Evolutionary conservation across 2,329 filamentous ascomycete species (phyloP).

Genomic region (Colletotrichum tofieldiae): DNA sequence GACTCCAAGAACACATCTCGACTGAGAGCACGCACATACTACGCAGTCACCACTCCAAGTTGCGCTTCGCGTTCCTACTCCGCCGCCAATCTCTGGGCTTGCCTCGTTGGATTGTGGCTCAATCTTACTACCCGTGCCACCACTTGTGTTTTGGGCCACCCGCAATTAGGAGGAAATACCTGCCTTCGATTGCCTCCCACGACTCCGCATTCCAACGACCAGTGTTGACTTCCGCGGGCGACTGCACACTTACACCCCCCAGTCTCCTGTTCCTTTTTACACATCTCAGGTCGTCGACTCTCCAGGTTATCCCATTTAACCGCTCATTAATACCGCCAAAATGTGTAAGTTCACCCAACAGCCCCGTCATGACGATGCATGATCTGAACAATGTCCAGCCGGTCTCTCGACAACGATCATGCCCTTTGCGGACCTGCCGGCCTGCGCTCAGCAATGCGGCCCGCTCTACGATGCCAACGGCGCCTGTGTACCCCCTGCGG

Average conservation of each 20-base stretch:
- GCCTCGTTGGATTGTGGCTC: constrained; percentile 35
- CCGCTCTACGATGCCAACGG: constrained; percentile 79
- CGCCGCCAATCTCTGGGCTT: constrained; percentile 10
- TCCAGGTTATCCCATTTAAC: neutral
- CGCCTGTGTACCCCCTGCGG: constrained; percentile 76
- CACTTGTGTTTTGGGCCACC: neutral
- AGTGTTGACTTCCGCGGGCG: constrained; percentile 17
- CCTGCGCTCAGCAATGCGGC: constrained; percentile 73
- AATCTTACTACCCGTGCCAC: constrained; percentile 24
- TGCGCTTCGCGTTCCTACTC: neutral
- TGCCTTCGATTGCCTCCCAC: constrained; percentile 21
- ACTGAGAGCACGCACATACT: neutral
- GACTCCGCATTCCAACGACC: constrained; percentile 38
- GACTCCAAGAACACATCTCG: neutral
- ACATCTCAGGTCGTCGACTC: neutral
- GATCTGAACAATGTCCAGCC: constrained; percentile 16
- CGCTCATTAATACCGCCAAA: constrained; percentile 13
- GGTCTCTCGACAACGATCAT: constrained; percentile 65
- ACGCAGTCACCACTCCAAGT: neutral
- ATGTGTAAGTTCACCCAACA: constrained; percentile 39
- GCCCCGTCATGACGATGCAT: neutral
- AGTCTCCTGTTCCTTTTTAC: neutral
- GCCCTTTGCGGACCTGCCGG: constrained; percentile 72
- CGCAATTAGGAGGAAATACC: constrained; percentile 30
- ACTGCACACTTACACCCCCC: constrained; percentile 14